Percentiles rank a stretch among this genome's conserved stretches.
Conservation (phyloP, 208 protist species). For the Wallacemonas sp. region DNA sequence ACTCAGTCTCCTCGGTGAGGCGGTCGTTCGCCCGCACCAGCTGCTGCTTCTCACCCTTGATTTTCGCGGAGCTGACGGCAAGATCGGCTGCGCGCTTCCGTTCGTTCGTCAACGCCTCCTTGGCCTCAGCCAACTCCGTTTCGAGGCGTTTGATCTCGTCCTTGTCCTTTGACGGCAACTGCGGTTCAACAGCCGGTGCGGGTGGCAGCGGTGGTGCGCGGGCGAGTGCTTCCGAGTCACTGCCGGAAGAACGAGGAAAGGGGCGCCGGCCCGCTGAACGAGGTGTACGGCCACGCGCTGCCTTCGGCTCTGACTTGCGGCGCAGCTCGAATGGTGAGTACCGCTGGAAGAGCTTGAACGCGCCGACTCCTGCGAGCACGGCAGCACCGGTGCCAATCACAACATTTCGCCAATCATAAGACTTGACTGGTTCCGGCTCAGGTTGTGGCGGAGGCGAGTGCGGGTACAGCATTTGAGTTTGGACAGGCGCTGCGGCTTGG, state of each 20-base stretch:
- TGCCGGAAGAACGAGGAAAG: conserved; percentile 17
- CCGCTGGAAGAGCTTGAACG: conserved; percentile 60
- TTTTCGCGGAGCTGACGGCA: conserved; percentile 52
- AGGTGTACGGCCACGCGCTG: neutral
- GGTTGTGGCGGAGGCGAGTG: conserved; percentile 21
- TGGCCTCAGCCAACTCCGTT: conserved; percentile 56
- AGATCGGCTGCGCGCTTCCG: conserved; percentile 64
- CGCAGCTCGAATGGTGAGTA: conserved; percentile 85
- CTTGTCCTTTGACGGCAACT: conserved; percentile 3
- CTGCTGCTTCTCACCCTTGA: conserved; percentile 50
- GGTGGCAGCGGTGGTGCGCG: neutral
- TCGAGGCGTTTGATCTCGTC: conserved; percentile 49
- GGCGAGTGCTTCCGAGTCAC: conserved; percentile 17
- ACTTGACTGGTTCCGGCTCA: conserved; percentile 11
- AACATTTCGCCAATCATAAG: conserved; percentile 69
- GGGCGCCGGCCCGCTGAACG: neutral
- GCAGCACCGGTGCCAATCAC: conserved; percentile 73
- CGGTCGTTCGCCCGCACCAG: conserved; percentile 55
- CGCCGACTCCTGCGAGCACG: conserved; percentile 39
- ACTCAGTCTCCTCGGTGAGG: conserved; percentile 43
- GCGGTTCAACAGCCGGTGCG: neutral
- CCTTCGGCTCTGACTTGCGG: conserved; percentile 42
- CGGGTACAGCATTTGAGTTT: conserved; percentile 45
- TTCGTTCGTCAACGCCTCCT: conserved; percentile 65
- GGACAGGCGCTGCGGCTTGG: neutral